Percentiles rank a stretch among this genome's conserved stretches.
These are phyloP conservation scores for Penicillium robsamsonii DNA, from an alignment of 495 filamentous ascomycete genomes.

Conservation along the genomic window DNA sequence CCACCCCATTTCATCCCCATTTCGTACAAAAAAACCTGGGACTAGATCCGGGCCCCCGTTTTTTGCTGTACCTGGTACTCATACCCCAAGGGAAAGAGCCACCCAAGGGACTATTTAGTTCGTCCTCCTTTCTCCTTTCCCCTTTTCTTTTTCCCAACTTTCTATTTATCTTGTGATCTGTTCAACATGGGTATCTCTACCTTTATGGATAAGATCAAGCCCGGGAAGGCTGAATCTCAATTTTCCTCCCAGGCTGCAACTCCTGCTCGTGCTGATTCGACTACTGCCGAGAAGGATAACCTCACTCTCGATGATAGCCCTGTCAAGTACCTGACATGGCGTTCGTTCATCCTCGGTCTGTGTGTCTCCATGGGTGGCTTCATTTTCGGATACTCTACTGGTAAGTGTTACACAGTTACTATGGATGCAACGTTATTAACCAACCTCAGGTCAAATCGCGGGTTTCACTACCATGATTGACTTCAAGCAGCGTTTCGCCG, in stretches of 20 bases:
- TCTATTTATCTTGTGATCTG: slow-evolving; percentile 8
- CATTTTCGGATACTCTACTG: slow-evolving; percentile 74
- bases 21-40: slow-evolving; percentile 20
- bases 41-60: slow-evolving; percentile 42
- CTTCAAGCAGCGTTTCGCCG: slow-evolving; percentile 49
- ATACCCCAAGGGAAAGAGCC: slow-evolving; percentile 32
- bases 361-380: slow-evolving; percentile 69
- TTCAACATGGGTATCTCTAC: slow-evolving; percentile 40
- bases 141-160: slow-evolving; percentile 14
- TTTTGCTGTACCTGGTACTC: slow-evolving; percentile 19
- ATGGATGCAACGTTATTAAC: slow-evolving; percentile 3
- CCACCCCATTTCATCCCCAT: slow-evolving; percentile 21
- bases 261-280: slow-evolving; percentile 39
- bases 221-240: slow-evolving; percentile 25
- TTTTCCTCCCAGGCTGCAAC: slow-evolving; percentile 39
- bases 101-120: slow-evolving; percentile 23
- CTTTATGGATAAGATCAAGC: slow-evolving; percentile 36
- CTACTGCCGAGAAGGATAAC: slow-evolving; percentile 38
- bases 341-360: slow-evolving; percentile 51
- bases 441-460: slow-evolving; percentile 51
- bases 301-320: slow-evolving; percentile 45
- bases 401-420: slow-evolving; percentile 28
- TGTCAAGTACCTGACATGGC: slow-evolving; percentile 48
- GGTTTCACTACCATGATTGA: slow-evolving; percentile 62
- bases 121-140: slow-evolving; percentile 6